These are phyloP conservation scores for Dendryphion nanum DNA, from an alignment of 2,329 filamentous ascomycete genomes.

Conservation along the genomic window DNA sequence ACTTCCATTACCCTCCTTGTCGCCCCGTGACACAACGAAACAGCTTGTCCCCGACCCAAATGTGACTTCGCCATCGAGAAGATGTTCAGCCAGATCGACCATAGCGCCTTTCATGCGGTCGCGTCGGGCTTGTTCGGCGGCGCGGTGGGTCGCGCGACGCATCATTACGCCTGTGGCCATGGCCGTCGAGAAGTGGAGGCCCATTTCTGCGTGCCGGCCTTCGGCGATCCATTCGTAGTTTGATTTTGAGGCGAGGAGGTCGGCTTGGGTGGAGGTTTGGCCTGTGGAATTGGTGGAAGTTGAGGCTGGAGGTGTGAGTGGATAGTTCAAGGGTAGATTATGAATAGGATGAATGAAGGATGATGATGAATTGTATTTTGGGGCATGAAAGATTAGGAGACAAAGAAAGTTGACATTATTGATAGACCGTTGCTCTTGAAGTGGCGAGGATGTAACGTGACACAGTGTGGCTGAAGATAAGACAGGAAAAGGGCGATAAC, in stretches of 20 bases:
- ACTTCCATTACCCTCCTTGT: conserved; percentile 4
- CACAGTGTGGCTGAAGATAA: too few relatives aligned
- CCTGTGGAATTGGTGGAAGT: conserved; percentile 1
- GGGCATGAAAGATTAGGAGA: too few relatives aligned
- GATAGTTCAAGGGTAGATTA: too few relatives aligned
- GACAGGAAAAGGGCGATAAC: too few relatives aligned
- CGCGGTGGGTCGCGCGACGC: conserved; percentile 30
- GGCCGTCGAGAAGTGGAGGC: conserved; percentile 29
- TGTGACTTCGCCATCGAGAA: conserved; percentile 30
- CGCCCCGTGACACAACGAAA: conserved; percentile 26
- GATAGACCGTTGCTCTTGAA: too few relatives aligned
- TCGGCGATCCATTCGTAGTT: conserved; percentile 31
- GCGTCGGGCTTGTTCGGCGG: conserved; percentile 31
- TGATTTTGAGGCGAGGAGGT: conserved; percentile 26
- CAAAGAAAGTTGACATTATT: too few relatives aligned
- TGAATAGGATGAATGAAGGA: too few relatives aligned
- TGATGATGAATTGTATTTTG: too few relatives aligned
- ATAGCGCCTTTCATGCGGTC: conserved; percentile 32
- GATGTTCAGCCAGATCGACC: conserved; percentile 27
- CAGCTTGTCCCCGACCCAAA: conserved; percentile 30
- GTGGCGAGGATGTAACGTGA: too few relatives aligned
- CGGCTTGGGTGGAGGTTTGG: conserved; percentile 22
- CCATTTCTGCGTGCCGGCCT: conserved; percentile 31
- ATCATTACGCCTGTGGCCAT: conserved; percentile 34
- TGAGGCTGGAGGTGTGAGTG: neutral